Evolutionary conservation across 208 protist genomes (phyloP).

Genomic region (Angomonas desouzai): DNA sequence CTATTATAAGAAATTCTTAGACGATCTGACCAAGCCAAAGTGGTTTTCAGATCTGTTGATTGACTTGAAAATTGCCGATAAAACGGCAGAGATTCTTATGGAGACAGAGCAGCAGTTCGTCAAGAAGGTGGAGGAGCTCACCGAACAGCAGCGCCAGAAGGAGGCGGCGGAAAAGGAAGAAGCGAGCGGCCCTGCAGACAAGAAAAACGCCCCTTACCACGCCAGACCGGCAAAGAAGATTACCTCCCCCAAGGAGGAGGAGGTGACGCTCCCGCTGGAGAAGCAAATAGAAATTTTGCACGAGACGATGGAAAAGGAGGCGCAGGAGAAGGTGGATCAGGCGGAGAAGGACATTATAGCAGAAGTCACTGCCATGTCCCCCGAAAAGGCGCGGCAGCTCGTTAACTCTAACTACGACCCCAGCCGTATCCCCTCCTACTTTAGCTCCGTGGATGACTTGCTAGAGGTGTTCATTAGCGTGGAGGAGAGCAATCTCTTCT

Average conservation of each 20-base stretch:
- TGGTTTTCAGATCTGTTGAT: constrained; percentile 83
- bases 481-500: constrained; percentile 95
- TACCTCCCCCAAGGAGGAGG: background rate
- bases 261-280: constrained; percentile 39
- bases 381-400: constrained; percentile 44
- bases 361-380: constrained; percentile 51
- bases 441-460: constrained; percentile 87
- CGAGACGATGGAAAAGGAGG: constrained; percentile 39
- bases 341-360: constrained; percentile 29
- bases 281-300: constrained; percentile 53
- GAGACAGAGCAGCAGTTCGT: constrained; percentile 51
- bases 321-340: constrained; percentile 37
- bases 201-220: background rate
- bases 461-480: constrained; percentile 94
- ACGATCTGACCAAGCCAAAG: constrained; percentile 80
- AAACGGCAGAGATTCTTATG: constrained; percentile 46
- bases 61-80: constrained; percentile 60
- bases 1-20: constrained; percentile 91
- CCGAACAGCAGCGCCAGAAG: constrained; percentile 10
- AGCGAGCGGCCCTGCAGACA: background rate
- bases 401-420: constrained; percentile 66
- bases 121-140: constrained; percentile 23
- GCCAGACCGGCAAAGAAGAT: constrained; percentile 36
- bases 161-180: constrained; percentile 16
- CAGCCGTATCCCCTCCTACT: constrained; percentile 90